A percentile compares a stretch with the other conserved stretches of the same genome.
phyloP scores from a whole-genome alignment of 2,329 filamentous ascomycete species.

The Xylaria hypoxylon region DNA sequence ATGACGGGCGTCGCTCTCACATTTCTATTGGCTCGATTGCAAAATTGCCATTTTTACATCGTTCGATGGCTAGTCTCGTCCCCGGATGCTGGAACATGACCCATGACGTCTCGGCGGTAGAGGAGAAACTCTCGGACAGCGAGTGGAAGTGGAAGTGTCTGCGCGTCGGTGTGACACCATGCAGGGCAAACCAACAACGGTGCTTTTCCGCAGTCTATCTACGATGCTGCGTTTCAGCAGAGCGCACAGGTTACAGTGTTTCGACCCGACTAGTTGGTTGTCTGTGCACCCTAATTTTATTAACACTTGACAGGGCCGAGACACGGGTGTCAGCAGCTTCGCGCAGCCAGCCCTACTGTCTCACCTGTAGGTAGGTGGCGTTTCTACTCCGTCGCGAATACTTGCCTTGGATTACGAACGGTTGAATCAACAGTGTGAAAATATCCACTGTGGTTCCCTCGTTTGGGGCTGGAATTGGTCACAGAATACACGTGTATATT shows the following conservation, averaged over 20 bases:
- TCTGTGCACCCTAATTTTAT: background rate
- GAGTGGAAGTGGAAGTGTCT: conserved; percentile 2
- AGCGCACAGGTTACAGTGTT: background rate
- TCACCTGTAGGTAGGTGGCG: background rate
- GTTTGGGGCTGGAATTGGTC: conserved; percentile 28
- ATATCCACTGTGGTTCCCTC: background rate
- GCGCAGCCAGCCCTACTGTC: conserved; percentile 1
- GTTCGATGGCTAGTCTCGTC: conserved; percentile 14
- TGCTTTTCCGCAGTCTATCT: background rate
- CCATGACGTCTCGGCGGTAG: background rate
- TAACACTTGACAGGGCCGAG: conserved; percentile 3
- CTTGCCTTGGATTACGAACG: conserved; percentile 8
- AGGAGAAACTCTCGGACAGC: conserved; percentile 19
- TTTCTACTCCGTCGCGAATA: conserved; percentile 2
- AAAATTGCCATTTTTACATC: conserved; percentile 4
- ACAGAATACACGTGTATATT: conserved; percentile 11
- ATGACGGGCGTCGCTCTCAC: conserved; percentile 1
- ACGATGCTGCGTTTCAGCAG: background rate
- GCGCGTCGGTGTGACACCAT: conserved; percentile 7
- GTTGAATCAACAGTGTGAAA: conserved; percentile 2
- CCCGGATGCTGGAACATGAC: conserved; percentile 14
- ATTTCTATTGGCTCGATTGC: conserved; percentile 22
- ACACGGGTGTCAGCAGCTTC: background rate
- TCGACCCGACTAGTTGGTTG: background rate
- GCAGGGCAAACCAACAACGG: conserved; percentile 6